Evolutionary conservation across 108 stramenopile species (phyloP), one percentile per base, ranked within the genome.

Genomic region (Fragilaria radians): DNA sequence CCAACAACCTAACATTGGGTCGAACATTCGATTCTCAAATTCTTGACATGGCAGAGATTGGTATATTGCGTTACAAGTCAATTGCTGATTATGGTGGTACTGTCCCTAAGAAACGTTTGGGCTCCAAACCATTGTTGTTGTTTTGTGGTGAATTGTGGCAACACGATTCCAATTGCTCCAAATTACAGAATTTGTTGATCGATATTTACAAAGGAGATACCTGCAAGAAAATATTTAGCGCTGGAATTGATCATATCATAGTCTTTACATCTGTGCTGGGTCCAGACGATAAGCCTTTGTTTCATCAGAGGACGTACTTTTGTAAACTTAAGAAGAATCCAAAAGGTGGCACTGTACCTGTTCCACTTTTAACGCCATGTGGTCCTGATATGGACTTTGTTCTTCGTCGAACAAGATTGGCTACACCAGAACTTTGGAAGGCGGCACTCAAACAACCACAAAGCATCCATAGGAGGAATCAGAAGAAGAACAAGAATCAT

Each of bases 41-140:
- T n/a, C 78, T 99, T 19, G 99, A 99, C 65, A 93, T 97, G 90
- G 86, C 91, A 17, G 99, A 99, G 77, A 53, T 99, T 5, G 96
- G 95, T 14, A 65, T 98, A 24, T 57, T 88, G 21, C 75, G 85
- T 11, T 96, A 91, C 73, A 80, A 89, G 53, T 77, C 84, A 28
- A 21, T 91, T 18, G 61, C 73, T 24, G 89, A 92, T 68, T 93
- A 93, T 52, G 70, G 80, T 33, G 89, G 89, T 5, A 59, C 67
- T 24, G 66, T 89, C 27, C 86, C 82, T 34, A 93, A 92, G 72
- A 88, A 93, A 61, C 76, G 83, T 18, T 61, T 88, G 28, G 90
- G 91, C 21, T 81, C 76, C 59, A 93, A 93, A 63, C 92, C 95
- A 54, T 56, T 90, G 50, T 56, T 97, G 56, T 74, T 96, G n/a